Evolutionary conservation across 1,139 yeast species (phyloP), one percentile per base, ranked within the genome.

Genomic region (Tardiomyces depauwii): DNA sequence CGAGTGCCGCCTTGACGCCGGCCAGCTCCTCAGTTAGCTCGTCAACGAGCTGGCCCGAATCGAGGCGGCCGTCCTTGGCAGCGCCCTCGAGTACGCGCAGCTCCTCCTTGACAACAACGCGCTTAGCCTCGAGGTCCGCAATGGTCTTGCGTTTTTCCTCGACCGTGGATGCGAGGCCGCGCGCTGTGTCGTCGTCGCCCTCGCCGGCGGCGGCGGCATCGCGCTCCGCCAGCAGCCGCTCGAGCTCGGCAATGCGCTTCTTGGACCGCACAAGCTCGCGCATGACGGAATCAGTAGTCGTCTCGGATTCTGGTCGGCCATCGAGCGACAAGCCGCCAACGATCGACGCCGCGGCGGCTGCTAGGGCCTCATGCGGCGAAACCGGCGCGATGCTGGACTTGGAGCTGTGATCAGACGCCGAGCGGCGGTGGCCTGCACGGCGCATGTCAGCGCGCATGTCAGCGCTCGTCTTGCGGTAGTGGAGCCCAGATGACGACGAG

Each of bases 111-210:
- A 65, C 63, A 4, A 63, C 58, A 25, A 53, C 56, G 27, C 58
- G 56, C 44, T 56, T 54, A 4, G 69, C 66, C 42, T 65, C 66
- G 21, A 65, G 52, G 5, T 57, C 61, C 1, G 68, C 68, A 44
- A 65, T 54, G 1, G 66, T 61, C 47, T 55, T 55, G 14, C 67
- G 56, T 49, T 63, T 64, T 47, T 61, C 64, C 41, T 53, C 48
- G 40, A 63, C 55, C 28, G 53, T 58, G 16, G 53, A 45, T 21
- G 61, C 64, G 28, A 61, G 51, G 21, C 47, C 51, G 6, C 43
- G 42, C n/a, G n/a, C n/a, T n/a, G 51, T 41, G 21, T 48, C 42
- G 12, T 33, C 40, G 28, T 47, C 39, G 14, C 42, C 27, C 36
- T 44, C 42, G 39, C 44, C 39, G 18, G 51, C 42, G 18, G 46